Evolutionary conservation across 2,329 filamentous ascomycete species (phyloP), one percentile per base, ranked within the genome.

Genomic region (Arthrobotrys conoides): DNA sequence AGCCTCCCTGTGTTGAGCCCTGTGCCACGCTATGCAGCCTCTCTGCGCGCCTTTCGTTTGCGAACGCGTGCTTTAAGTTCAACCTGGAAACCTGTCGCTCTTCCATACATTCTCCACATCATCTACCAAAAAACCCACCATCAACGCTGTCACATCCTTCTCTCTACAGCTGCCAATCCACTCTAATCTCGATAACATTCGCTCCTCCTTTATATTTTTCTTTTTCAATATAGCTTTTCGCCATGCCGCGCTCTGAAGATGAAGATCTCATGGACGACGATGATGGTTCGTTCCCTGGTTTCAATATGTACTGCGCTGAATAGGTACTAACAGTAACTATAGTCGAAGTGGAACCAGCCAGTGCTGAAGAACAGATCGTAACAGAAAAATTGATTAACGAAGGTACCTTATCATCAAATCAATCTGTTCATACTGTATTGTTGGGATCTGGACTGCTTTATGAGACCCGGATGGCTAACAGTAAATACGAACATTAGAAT

Each of bases 351-450:
- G 51, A 77, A 33, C 59, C 55, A 36, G 72, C 33, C 10, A 77
- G 44, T 30, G 48, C 48, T 24, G 91, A 94, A 75, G 92, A 82
- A 64, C 81, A 81, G 44, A 81, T 82, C 51, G 79, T 82, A 16
- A 79, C 80, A 1, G 82, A 82, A 85, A 94, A 96, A 86, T 88
- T 97, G 79, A 94, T 98, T 86, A 98, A 98, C 82, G 96, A 99
- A 87, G 92, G 92, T 92, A 86, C 64, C 81, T 70, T 66, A 10
- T 9, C 59, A 30, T 59, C 69, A 48, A 48, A 16, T 57, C 18
- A n/a, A 18, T 8, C 30, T 3, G 14, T 27, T 3, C 4, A 44
- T 27, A 22, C 20, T 16, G 3, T 14, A n/a, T 20, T 10, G 1
- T 51, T 20, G 18, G 12, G 1, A 16, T 9, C 48, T 24, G 2